Base-by-base conservation (phyloP, 1,284 basidiomycete species). In the Sporisorium iseilematis-ciliati region DNA sequence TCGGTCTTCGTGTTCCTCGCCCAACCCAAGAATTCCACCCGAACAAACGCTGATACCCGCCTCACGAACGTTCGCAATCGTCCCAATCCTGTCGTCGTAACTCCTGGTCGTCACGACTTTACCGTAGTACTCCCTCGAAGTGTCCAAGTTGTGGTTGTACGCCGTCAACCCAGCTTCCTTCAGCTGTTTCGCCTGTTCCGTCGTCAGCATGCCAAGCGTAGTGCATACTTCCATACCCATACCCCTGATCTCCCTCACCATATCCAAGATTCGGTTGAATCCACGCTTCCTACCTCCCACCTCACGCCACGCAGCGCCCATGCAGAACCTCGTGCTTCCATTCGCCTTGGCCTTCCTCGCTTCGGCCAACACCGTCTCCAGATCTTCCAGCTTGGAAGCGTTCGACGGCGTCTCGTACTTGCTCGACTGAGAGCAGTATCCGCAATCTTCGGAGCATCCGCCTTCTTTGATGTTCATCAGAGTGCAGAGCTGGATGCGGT, bases 281-380 rank as follows among this genome's bases (percentile, higher is more conserved):
- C 95, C 95, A 55, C 93, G 89, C 87, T 97, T 98, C 74, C 94
- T 90, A 3, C 96, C 95, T 29, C 93, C 91, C 51, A 98, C 89
- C 86, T 97, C 96, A 77, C 96, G 89, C 96, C 96, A 99, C n/a
- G 96, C 96, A 4, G 96, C 95, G 62, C 96, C 96, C 96, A 98
- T 98, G 86, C 96, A 99, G 88, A 98, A 98, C 25, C 96, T 89
- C 21, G 96, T 99, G 84, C 93, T 95, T 33, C 96, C 96, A 70
- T 98, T 98, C 73, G 88, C 94, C 85, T 97, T 98, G 31, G 96
- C 96, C 84, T 93, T 92, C 29, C 93, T 90, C 25, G 96, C 87
- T 76, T 87, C 86, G 25, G 60, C 70, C 14, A 99, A 88, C 11
- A 99, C 96, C 10, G 94, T 94, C 82, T 95, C 95, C 59, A 97